Evolutionary conservation across 192 early-diverging fungal genomes (phyloP).

Genomic region (Backusella luteola): DNA sequence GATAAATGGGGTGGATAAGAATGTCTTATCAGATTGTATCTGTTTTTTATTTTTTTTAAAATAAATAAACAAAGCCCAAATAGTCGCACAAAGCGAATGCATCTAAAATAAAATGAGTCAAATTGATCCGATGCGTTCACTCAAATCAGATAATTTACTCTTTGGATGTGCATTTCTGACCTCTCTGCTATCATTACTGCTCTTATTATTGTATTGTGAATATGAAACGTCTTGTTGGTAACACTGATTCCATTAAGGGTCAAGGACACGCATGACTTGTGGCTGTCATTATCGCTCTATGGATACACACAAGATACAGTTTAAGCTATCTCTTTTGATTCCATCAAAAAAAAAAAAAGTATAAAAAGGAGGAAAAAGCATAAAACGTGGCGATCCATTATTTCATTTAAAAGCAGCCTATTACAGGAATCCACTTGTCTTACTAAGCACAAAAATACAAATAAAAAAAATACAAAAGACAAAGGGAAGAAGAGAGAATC

Average conservation of each 20-base stretch:
- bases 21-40: too few relatives aligned
- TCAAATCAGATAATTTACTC: not conserved
- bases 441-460: not conserved
- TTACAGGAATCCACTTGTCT: not conserved
- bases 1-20: not conserved
- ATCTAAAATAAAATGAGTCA: not conserved
- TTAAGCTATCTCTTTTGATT: not conserved
- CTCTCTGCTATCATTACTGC: not conserved
- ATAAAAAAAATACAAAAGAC: not conserved
- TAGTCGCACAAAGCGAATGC: not conserved
- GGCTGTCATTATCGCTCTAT: not conserved
- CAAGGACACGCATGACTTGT: not conserved
- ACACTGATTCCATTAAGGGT: not conserved
- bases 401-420: not conserved
- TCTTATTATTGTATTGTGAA: too few relatives aligned
- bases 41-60: not conserved
- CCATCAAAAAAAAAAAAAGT: not conserved
- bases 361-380: not conserved
- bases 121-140: not conserved
- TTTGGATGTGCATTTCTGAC: not conserved
- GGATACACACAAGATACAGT: not conserved
- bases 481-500: too few relatives aligned
- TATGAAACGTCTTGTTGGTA: too few relatives aligned
- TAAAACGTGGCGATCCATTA: not conserved
- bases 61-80: not conserved